These are phyloP conservation scores for Pholiota adiposa DNA, from an alignment of 1,284 basidiomycete species.

Conservation along the genomic window DNA sequence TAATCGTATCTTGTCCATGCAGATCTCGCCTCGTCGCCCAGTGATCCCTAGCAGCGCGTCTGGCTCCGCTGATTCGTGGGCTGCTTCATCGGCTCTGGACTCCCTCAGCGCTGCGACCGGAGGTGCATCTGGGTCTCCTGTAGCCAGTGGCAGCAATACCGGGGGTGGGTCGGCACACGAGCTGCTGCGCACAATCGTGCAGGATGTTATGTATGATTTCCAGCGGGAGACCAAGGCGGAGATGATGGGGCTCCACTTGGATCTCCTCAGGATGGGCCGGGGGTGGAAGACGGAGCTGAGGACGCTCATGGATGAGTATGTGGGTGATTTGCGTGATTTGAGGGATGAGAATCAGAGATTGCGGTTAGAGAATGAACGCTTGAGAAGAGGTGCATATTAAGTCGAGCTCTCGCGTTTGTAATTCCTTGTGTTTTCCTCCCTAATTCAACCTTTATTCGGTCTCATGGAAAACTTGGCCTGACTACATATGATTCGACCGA, in stretches of 20 bases:
- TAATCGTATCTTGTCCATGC: constrained; percentile 49
- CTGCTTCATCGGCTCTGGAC: constrained; percentile 15
- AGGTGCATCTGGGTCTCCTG: constrained; percentile 8
- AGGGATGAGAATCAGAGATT: constrained; percentile 70
- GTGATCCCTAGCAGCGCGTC: constrained; percentile 14
- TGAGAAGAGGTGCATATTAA: constrained; percentile 50
- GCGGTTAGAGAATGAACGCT: constrained; percentile 67
- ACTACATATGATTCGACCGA: too few relatives aligned
- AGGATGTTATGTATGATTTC: constrained; percentile 73
- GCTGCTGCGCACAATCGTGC: constrained; percentile 62
- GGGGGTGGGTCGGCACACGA: constrained; percentile 52
- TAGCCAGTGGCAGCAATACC: constrained; percentile 8
- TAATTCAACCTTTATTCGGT: not conserved
- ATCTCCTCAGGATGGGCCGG: constrained; percentile 69
- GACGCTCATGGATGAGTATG: constrained; percentile 61
- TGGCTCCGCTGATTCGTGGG: constrained; percentile 19
- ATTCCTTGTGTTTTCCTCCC: not conserved
- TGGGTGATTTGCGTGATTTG: constrained; percentile 56
- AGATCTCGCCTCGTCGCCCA: constrained; percentile 62
- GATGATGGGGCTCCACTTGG: constrained; percentile 73
- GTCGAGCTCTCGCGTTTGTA: not conserved
- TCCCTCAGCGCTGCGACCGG: too few relatives aligned
- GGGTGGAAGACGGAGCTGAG: constrained; percentile 67
- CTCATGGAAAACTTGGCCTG: too few relatives aligned
- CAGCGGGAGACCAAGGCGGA: constrained; percentile 67